Evolutionary conservation across 495 filamentous ascomycete genomes (phyloP).

Genomic region (Penicilliopsis zonata): DNA sequence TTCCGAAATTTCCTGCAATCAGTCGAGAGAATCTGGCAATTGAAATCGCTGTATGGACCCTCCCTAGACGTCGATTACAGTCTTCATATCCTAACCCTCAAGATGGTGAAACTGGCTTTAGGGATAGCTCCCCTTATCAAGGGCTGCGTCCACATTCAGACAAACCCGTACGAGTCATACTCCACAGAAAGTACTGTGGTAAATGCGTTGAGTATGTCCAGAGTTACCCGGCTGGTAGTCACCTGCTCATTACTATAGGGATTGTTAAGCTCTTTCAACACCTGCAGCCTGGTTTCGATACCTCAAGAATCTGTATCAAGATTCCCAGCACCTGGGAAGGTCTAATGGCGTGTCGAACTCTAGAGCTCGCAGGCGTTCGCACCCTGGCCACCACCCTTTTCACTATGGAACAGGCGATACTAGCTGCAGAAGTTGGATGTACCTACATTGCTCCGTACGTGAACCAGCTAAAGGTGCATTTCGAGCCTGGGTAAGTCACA

Average conservation of each 20-base stretch:
- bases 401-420: slow-evolving; percentile 41
- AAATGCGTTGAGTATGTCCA: slow-evolving; percentile 40
- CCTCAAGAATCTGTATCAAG: slow-evolving; percentile 47
- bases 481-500: slow-evolving; percentile 35
- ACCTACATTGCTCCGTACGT: slow-evolving; percentile 52
- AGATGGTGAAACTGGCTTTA: slow-evolving; percentile 44
- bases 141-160: slow-evolving; percentile 47
- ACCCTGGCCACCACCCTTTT: slow-evolving; percentile 54
- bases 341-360: slow-evolving; percentile 44
- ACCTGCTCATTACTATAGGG: slow-evolving; percentile 19
- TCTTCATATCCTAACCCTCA: not conserved
- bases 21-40: slow-evolving; percentile 38
- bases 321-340: slow-evolving; percentile 55
- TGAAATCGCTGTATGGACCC: slow-evolving; percentile 35
- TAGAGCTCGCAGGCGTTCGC: slow-evolving; percentile 37
- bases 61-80: not conserved
- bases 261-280: slow-evolving; percentile 35
- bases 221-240: not conserved
- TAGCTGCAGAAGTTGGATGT: slow-evolving; percentile 44
- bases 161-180: slow-evolving; percentile 46
- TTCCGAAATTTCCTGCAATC: slow-evolving; percentile 23
- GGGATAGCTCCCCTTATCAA: slow-evolving; percentile 37
- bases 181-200: slow-evolving; percentile 38
- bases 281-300: slow-evolving; percentile 34
- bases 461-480: slow-evolving; percentile 51